phyloP scores from a whole-genome alignment of 2,329 filamentous ascomycete species.

The Monilinia polystroma region DNA sequence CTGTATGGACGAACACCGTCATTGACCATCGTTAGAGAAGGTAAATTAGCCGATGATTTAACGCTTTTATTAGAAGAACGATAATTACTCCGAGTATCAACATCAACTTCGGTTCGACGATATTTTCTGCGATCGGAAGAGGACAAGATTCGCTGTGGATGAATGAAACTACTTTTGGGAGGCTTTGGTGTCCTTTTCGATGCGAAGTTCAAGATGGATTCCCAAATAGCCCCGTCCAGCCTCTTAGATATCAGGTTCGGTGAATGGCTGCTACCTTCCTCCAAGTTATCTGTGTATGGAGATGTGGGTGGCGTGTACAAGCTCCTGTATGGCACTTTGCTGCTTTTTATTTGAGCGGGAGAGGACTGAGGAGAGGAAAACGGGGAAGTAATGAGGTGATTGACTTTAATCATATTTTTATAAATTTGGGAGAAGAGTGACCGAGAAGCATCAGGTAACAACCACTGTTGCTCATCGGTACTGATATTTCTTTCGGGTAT shows the following conservation, averaged over 20 bases:
- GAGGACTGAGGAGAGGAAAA: not conserved
- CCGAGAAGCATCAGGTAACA: not conserved
- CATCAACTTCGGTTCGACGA: not conserved
- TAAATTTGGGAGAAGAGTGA: not conserved
- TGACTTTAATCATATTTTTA: not conserved
- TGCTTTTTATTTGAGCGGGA: not conserved
- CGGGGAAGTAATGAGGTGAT: not conserved
- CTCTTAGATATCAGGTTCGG: not conserved
- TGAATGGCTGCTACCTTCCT: not conserved
- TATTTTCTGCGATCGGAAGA: not conserved
- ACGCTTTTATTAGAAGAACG: not conserved
- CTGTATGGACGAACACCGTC: not conserved
- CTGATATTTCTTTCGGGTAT: slow-evolving; percentile 24
- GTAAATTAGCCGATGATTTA: not conserved
- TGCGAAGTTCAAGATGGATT: not conserved
- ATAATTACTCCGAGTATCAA: not conserved
- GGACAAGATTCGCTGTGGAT: not conserved
- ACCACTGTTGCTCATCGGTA: slow-evolving; percentile 5
- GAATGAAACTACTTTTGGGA: not conserved
- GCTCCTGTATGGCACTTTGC: not conserved
- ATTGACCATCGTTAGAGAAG: not conserved
- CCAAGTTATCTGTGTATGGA: not conserved
- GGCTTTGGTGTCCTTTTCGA: not conserved
- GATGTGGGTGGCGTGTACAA: not conserved
- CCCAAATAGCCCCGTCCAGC: not conserved